phyloP scores from a whole-genome alignment of 805 yeast species.

The Pichia thaimueangensis region DNA sequence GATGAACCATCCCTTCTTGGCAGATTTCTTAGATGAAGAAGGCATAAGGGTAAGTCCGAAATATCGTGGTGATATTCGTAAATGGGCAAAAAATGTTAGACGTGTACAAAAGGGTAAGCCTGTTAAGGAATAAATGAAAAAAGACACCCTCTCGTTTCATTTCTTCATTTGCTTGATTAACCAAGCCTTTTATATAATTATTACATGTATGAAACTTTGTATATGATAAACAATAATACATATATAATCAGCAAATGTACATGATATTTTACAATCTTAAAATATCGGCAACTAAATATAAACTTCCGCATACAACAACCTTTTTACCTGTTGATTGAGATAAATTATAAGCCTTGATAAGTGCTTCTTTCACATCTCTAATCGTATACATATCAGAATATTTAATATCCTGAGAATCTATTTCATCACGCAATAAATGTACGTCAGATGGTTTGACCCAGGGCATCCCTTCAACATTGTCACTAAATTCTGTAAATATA shows the following conservation, averaged over 20 bases:
- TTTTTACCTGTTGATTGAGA: constrained; percentile 9
- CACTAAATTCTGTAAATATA: constrained; percentile 55
- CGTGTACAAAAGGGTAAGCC: constrained; percentile 33
- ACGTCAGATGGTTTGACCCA: constrained; percentile 61
- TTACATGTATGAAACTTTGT: too few species aligned
- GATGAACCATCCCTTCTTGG: constrained; percentile 33
- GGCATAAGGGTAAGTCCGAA: constrained; percentile 23
- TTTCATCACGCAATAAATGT: constrained; percentile 25
- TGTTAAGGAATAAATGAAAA: constrained; percentile 7
- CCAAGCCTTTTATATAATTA: too few species aligned
- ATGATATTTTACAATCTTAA: constrained; percentile 25
- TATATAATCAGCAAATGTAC: not conserved
- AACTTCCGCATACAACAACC: constrained; percentile 61
- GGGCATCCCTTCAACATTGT: constrained; percentile 80
- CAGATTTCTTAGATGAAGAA: constrained; percentile 27
- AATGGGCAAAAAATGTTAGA: constrained; percentile 34
- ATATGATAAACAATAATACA: too few species aligned
- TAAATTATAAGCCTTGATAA: constrained; percentile 20
- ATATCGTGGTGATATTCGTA: constrained; percentile 25
- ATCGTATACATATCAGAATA: not conserved
- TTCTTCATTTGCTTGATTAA: too few species aligned
- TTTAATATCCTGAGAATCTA: constrained; percentile 21
- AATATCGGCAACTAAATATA: constrained; percentile 59
- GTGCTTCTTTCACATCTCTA: constrained; percentile 23
- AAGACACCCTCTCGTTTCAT: too few species aligned